Base-by-base conservation (phyloP, 257 asterid genomes). In the Dorcoceras hygrometricum region DNA sequence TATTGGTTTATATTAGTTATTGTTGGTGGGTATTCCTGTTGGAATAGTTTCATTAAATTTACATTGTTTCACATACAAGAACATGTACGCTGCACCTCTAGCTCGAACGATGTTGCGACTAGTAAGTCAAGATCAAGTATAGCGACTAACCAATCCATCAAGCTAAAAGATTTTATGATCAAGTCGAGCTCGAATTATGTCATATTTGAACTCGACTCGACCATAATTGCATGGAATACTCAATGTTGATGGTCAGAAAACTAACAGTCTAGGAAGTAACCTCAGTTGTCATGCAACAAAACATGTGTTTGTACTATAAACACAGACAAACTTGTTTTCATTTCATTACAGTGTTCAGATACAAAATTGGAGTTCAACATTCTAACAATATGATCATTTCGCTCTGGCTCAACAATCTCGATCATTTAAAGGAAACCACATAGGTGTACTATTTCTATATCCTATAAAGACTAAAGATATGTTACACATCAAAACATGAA, bases 381-480 rank as follows among this genome's bases (percentile, higher is more conserved):
- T 43, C 51, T 43, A 43, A 43, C n/a, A 14, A 36, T n/a, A n/a
- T 12, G 5, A 43, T 43, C 51, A 14, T 43, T 2, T 14, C 51
- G 4, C 51, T 14, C 51, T 43, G n/a, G 51, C 19, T 11, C 14
- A 18, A 36, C 48, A 36, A 36, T 36, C 48, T 36, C 10, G 18
- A 36, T 36, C 48, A 36, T 36, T 36, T 36, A 36, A 36, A 36
- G 18, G 11, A 36, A 36, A 36, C 55, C 61, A 6, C 58, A 36
- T 18, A 25, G 20, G 23, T 36, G 63, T 59, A 62, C 28, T 74
- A 64, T 12, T 59, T 62, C 76, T 69, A 67, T 20, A 61, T 69
- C 73, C 73, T 68, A 72, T 31, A 26, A 68, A 55, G 66, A 39
- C 74, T 63, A 61, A 51, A 77, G 50, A 68, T 72, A 81, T 73